Percentiles rank a stretch among this genome's conserved stretches.
Evolutionary conservation across 2,329 filamentous ascomycete genomes (phyloP).

Genomic region (Fusarium lyarnte): DNA sequence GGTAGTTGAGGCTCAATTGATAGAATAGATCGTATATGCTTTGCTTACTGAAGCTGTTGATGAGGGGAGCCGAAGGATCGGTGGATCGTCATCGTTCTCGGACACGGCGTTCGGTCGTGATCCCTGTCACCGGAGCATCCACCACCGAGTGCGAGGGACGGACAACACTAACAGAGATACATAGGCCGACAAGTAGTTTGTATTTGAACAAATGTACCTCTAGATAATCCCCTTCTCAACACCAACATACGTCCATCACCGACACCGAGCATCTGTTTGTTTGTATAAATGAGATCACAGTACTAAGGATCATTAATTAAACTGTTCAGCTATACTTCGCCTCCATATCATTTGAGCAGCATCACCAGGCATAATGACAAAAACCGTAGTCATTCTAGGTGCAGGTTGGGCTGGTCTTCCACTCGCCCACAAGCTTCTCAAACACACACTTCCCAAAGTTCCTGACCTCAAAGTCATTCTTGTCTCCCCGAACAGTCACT

Average conservation of each 20-base stretch:
- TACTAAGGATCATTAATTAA: not conserved
- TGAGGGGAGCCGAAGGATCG: constrained; percentile 12
- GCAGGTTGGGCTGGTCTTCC: constrained; percentile 62
- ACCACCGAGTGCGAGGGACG: not conserved
- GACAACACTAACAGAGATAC: constrained; percentile 20
- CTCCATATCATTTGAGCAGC: not conserved
- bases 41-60: not conserved
- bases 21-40: not conserved
- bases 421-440: constrained; percentile 61
- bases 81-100: constrained; percentile 34
- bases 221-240: not conserved
- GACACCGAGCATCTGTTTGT: constrained; percentile 1
- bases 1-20: not conserved
- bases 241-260: not conserved
- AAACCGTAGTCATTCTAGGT: constrained; percentile 63
- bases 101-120: constrained; percentile 46
- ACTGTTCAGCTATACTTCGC: rapidly evolving
- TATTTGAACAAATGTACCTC: rapidly evolving
- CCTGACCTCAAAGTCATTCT: constrained; percentile 60
- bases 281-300: not conserved
- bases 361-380: constrained; percentile 49
- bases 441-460: constrained; percentile 55
- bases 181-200: rapidly evolving
- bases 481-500: constrained; percentile 63
- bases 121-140: constrained; percentile 21